These are phyloP conservation scores for Amanita polypyramis DNA, from an alignment of 768 basidiomycete species.

Conservation along the genomic window DNA sequence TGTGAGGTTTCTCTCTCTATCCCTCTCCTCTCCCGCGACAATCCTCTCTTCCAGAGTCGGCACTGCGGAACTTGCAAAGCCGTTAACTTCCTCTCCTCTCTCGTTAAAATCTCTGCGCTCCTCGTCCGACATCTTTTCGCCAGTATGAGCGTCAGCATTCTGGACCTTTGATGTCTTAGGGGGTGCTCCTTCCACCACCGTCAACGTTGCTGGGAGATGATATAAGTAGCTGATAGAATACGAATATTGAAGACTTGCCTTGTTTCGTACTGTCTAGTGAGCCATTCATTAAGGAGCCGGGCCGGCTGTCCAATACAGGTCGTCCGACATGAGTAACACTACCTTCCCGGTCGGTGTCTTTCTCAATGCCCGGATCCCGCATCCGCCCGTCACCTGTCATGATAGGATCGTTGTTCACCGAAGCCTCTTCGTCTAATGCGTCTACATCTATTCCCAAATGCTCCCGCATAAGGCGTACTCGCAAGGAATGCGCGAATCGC, in stretches of 20 bases:
- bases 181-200: neutral
- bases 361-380: constrained; percentile 72
- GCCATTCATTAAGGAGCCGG: constrained; percentile 23
- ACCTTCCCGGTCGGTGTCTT: constrained; percentile 34
- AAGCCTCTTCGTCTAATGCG: constrained; percentile 65
- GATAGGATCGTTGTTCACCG: constrained; percentile 41
- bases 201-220: neutral
- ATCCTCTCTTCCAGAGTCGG: neutral
- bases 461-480: constrained; percentile 92
- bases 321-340: constrained; percentile 33
- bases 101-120: constrained; percentile 43
- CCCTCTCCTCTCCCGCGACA: neutral
- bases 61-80: neutral
- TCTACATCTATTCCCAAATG: constrained; percentile 96
- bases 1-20: neutral
- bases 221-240: neutral
- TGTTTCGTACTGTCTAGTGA: constrained; percentile 31
- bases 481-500: constrained; percentile 89
- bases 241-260: constrained; percentile 26
- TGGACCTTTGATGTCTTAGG: neutral
- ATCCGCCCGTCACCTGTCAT: constrained; percentile 40
- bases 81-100: constrained; percentile 25
- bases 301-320: constrained; percentile 23
- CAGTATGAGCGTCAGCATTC: constrained; percentile 24
- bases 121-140: constrained; percentile 30